Evolutionary conservation across 176 grass and related monocot species (phyloP).

Genomic region (Carex cristatella): DNA sequence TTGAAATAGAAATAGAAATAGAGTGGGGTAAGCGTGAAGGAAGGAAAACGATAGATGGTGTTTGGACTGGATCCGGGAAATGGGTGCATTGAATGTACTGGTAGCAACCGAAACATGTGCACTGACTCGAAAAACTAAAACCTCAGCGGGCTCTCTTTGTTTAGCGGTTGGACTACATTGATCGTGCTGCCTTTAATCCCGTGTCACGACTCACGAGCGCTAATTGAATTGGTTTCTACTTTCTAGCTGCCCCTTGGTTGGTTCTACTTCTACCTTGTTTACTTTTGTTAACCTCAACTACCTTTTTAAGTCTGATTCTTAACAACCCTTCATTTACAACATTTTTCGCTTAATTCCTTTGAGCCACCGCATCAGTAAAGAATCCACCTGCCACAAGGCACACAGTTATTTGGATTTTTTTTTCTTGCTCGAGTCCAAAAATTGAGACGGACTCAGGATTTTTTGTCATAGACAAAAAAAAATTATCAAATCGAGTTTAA

Average conservation of each 20-base stretch:
- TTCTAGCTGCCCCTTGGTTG: neutral
- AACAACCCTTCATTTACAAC: neutral
- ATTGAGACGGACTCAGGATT: too few relatives aligned
- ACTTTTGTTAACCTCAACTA: neutral
- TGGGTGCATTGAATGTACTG: neutral
- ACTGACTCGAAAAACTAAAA: conserved; percentile 6
- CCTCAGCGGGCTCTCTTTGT: neutral
- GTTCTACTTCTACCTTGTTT: neutral
- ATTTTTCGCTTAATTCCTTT: too few relatives aligned
- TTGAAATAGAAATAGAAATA: neutral
- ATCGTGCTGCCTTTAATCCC: neutral
- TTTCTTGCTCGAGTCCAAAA: too few relatives aligned
- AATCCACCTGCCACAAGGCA: too few relatives aligned
- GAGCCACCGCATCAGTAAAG: too few relatives aligned
- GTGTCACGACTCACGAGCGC: neutral
- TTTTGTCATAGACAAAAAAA: too few relatives aligned
- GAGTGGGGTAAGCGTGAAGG: neutral
- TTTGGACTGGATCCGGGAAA: neutral
- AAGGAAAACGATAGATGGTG: neutral
- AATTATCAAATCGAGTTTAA: too few relatives aligned
- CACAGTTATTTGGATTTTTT: too few relatives aligned
- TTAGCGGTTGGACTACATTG: neutral
- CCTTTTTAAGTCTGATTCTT: neutral
- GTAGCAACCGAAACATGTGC: conserved; percentile 5
- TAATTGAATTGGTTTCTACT: neutral